Evolutionary conservation across 345 rosid genomes (phyloP).

Genomic region (Luvunga scandens): DNA sequence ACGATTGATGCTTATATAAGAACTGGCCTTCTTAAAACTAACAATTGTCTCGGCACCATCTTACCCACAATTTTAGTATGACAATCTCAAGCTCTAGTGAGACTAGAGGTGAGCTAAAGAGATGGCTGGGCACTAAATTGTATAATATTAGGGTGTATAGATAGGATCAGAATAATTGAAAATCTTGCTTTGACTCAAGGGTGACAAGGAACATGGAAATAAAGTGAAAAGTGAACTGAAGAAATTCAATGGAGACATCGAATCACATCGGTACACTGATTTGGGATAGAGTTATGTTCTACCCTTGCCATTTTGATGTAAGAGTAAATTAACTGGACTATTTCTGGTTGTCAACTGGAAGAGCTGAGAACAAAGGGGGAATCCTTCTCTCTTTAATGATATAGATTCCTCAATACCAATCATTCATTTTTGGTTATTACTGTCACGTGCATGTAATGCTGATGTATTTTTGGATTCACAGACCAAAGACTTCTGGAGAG

Average conservation of each 20-base stretch:
- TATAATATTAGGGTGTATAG: not conserved
- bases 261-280: not conserved
- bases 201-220: not conserved
- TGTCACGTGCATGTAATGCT: slow-evolving; percentile 3
- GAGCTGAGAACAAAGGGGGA: not conserved
- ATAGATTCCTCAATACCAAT: slow-evolving; percentile 3
- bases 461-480: slow-evolving; percentile 17
- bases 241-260: not conserved
- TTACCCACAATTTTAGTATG: not conserved
- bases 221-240: not conserved
- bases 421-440: not conserved
- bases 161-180: not conserved
- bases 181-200: not conserved
- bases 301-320: not conserved
- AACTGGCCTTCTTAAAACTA: not conserved
- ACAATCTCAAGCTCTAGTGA: not conserved
- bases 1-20: not conserved
- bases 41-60: not conserved
- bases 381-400: not conserved
- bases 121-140: not conserved
- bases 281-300: not conserved
- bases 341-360: not conserved
- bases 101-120: not conserved
- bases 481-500: slow-evolving; percentile 78
- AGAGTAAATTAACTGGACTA: not conserved